Conservation (phyloP, 1,139 yeast species). For the Scheffersomyces cryptocercus region DNA sequence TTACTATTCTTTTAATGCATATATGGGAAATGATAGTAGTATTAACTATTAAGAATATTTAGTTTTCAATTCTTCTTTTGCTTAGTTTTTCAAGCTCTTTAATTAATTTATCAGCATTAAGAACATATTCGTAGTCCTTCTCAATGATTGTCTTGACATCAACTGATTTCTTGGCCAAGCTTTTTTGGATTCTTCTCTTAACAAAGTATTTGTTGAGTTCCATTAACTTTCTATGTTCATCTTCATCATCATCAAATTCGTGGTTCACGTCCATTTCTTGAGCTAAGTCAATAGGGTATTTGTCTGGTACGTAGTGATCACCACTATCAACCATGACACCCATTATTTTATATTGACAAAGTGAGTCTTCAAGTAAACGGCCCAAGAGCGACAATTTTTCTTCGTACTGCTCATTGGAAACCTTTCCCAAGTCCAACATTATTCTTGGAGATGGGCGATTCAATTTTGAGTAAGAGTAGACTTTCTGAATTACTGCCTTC, state of each 20-base stretch:
- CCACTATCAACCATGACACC: slow-evolving; percentile 47
- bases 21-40: background rate
- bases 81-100: slow-evolving; percentile 15
- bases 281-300: slow-evolving; percentile 4
- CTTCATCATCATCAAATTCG: slow-evolving; percentile 6
- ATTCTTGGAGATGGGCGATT: slow-evolving; percentile 20
- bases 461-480: slow-evolving; percentile 20
- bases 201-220: slow-evolving; percentile 17
- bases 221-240: slow-evolving; percentile 13
- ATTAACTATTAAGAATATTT: slow-evolving; percentile 20
- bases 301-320: slow-evolving; percentile 28
- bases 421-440: slow-evolving; percentile 32
- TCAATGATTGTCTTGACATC: slow-evolving; percentile 1
- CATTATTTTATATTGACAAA: slow-evolving; percentile 18
- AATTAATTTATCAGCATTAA: slow-evolving; percentile 31
- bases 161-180: slow-evolving; percentile 1
- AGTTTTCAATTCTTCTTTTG: slow-evolving; percentile 19
- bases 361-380: slow-evolving; percentile 12
- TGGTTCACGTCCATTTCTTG: slow-evolving; percentile 3
- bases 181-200: slow-evolving; percentile 13
- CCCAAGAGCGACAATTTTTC: slow-evolving; percentile 15
- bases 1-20: slow-evolving; percentile 19
- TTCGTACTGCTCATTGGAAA: slow-evolving; percentile 19
- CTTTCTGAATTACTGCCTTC: slow-evolving; percentile 14
- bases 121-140: slow-evolving; percentile 18